Evolutionary conservation across 176 grass and related monocot species (phyloP).

Genomic region (Carex scoparia): DNA sequence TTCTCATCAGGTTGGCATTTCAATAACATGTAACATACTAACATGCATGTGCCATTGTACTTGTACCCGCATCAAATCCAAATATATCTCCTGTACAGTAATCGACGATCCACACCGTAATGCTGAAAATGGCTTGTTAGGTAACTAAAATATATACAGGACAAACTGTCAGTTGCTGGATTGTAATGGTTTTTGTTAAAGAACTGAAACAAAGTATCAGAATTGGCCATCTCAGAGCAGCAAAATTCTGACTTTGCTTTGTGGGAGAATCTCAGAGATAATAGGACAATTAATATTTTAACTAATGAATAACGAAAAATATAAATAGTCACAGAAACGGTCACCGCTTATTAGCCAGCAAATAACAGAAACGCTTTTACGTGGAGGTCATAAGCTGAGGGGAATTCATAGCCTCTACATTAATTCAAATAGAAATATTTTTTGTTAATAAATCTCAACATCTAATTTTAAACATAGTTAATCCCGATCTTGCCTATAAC

Average conservation of each 20-base stretch:
- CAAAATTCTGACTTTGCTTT: neutral
- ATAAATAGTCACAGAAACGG: neutral
- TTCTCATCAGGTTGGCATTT: constrained; percentile 13
- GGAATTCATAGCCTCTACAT: neutral
- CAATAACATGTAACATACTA: neutral
- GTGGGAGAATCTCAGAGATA: neutral
- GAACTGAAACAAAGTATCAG: too few species aligned
- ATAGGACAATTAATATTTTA: neutral
- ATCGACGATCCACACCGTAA: too few species aligned
- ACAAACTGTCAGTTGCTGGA: neutral
- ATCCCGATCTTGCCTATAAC: too few species aligned
- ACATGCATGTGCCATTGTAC: neutral
- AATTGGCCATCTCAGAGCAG: too few species aligned
- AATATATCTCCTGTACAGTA: too few species aligned
- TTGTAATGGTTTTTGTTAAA: neutral
- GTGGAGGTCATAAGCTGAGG: neutral
- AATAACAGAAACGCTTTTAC: neutral
- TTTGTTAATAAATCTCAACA: too few species aligned
- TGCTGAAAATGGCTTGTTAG: neutral
- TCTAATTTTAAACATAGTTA: too few species aligned
- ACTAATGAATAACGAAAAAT: neutral
- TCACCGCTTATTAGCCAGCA: neutral
- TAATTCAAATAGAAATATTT: too few species aligned
- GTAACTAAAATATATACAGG: neutral
- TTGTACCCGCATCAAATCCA: neutral